Evolutionary conservation across 1,284 basidiomycete species (phyloP).

Genomic region (Rhodotorula sp.): DNA sequence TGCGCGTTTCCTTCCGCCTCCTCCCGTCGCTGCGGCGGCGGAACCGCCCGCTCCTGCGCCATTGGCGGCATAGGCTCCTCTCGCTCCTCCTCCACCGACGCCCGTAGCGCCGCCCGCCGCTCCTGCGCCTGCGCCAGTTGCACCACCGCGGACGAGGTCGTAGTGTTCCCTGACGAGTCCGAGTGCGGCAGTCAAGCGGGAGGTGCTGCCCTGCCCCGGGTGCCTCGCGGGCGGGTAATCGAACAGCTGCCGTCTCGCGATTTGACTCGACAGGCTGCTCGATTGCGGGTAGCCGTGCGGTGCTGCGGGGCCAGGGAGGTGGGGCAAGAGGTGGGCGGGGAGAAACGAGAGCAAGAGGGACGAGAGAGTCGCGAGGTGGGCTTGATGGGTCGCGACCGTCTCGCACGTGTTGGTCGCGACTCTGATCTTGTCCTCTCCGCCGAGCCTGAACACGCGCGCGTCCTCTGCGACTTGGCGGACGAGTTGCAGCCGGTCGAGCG

Average conservation of each 20-base stretch:
- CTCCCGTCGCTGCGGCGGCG: background rate
- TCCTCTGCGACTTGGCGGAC: conserved; percentile 93
- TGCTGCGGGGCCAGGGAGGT: conserved; percentile 41
- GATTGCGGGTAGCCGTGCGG: conserved; percentile 43
- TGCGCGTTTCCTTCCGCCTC: conserved; percentile 17
- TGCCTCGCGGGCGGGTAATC: conserved; percentile 30
- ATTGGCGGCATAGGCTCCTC: background rate
- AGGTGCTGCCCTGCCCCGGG: conserved; percentile 14
- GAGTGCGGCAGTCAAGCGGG: conserved; percentile 16
- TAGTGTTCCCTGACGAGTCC: conserved; percentile 33
- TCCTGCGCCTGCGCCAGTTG: background rate
- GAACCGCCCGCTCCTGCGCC: background rate
- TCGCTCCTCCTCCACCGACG: too few species aligned
- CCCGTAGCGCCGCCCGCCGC: background rate
- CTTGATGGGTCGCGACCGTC: conserved; percentile 54
- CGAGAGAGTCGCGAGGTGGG: conserved; percentile 43
- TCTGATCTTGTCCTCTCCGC: conserved; percentile 98
- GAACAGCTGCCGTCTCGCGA: conserved; percentile 31
- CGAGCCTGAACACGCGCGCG: conserved; percentile 84
- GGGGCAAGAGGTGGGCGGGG: conserved; percentile 37
- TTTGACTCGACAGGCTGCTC: conserved; percentile 12
- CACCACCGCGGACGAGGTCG: conserved; percentile 22
- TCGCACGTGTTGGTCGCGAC: conserved; percentile 94
- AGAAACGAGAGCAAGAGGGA: conserved; percentile 42
- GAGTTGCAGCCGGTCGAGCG: conserved; percentile 79